Base-by-base conservation (phyloP, 2,329 filamentous ascomycete species). In the Zymoseptoria pseudotritici region DNA sequence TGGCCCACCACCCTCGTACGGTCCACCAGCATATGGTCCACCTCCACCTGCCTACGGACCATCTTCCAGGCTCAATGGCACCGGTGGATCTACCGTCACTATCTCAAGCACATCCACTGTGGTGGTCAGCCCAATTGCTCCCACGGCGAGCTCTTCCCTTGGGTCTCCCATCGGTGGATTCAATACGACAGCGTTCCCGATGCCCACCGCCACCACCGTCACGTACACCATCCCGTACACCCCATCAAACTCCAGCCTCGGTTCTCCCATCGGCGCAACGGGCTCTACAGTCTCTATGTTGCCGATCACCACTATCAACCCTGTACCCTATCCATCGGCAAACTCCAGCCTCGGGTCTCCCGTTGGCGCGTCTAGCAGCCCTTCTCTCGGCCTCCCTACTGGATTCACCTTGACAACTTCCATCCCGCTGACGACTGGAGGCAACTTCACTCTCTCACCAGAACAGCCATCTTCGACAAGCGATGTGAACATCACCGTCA, bases 131-230 rank as follows among this genome's bases (percentile, higher is more conserved):
- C 51, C 57, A 24, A 55, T 57, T 7, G 54, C 54, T 11, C 19
- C 55, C n/a, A 19, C 55, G 19, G 29, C 31, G 21, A 58, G 55
- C 55, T 52, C 55, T 2, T 57, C 50, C 26, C 49, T 55, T 6
- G 54, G 54, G 13, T 58, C 61, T 21, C 61, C 61, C 11, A 51
- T 58, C 42, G 59, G 58, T 21, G 31, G 54, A 24, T 52, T 55
- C 20, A 53, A 55, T 50, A 58, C 55, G 21, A 58, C 42, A 22
- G 53, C 58, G 17, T 42, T 58, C 21, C 54, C 52, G 9, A 46
- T 20, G 29, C 24, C 54, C 13, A 59, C 54, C 17, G 19, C 46
- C 3, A 42, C 54, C 8, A 56, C 54, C 19, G 13, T 46, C 36
- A 46, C 36, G 13, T 46, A 29, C 24, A 55, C 22, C 8, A 19